Base-by-base conservation (phyloP, 179 eudicot genomes). In the Carnegiea gigantea region DNA sequence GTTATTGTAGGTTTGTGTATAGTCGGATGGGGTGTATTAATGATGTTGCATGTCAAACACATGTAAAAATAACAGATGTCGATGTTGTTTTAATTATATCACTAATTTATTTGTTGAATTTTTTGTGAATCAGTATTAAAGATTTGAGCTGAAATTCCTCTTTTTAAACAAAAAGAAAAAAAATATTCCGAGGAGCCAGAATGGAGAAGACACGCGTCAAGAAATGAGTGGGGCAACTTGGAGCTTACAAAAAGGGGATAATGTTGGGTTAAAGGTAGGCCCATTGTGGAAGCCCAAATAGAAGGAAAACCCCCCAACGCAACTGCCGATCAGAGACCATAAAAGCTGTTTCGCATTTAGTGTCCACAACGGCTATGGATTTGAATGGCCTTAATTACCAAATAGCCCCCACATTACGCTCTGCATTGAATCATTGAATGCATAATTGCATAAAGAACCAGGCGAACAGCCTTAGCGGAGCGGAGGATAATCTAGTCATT, bases 401-500 rank as follows among this genome's bases (percentile, higher is more conserved):
- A 40, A 73, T 23, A 7, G 28, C 76, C 76, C 76, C 26, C 17
- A 17, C 48, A 70, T 1, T 1, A 20, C 62, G 23, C 62, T 57
- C 23, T 4, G 1, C 23, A 57, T 15, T 57, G 15, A 17, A 15
- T 0, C 23, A 57, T 15, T 57, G 15, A 17, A 15, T 0, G 20
- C 8, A 17, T 6, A 15, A 17, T 0, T 0, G 20, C 8, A 17
- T 6, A 15, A 57, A 2, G 23, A 2, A 3, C 5, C 62, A 33
- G 36, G 36, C 36, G 36, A 33, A 33, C 36, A 33, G n/a, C 62
- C 20, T 0, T 11, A 6, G 1, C 44, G 1, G 54, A 6, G 1
- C 44, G 1, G 54, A 38, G 83, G 81, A 12, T 10, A 48, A 2
- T 20, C 0, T 9, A 23, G 84, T 77, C 83, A 9, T 79, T 85